Base-by-base conservation (phyloP, 768 basidiomycete genomes). In the Lactarius tabidus region DNA sequence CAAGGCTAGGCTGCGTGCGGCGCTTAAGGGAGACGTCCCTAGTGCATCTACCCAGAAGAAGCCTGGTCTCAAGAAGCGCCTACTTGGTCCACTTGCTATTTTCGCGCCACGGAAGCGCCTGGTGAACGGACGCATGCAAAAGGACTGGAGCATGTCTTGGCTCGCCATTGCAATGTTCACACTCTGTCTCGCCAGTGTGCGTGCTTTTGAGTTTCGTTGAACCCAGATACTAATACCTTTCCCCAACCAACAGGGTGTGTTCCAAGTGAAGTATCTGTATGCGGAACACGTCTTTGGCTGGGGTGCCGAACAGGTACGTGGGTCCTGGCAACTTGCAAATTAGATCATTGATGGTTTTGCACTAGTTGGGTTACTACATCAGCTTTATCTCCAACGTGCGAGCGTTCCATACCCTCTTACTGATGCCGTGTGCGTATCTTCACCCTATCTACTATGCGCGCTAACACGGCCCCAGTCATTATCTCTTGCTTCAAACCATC, bases 241-340 rank as follows among this genome's bases (percentile, higher is more conserved):
- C 55, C 18, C 17, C 28, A 29, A 51, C 17, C n/a, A 14, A 5
- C 64, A 88, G 82, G 91, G 89, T 20, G 74, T 92, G 1, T 88
- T 85, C 74, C 86, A 85, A 59, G 78, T 88, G 64, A 93, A 92
- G 74, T 91, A 91, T 69, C 76, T 92, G 39, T 93, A 91, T 66
- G 90, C 87, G 0, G 84, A 85, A 69, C 87, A 91, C 71, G 77
- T 87, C 12, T 91, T 87, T 70, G 73, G 77, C 14, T 91, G 90
- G 90, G 81, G 79, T 17, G 81, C 88, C 14, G 82, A 83, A 41
- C 78, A 86, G 78, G 77, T 83, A 74, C 45, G 72, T 71, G 23
- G 20, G 31, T 36, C 29, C 51, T n/a, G 52, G 17, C 29, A 36
- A 14, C 18, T 26, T 36, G 31, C 6, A 53, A 35, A 28, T 12